Percentiles rank a stretch among this genome's conserved stretches.
phyloP scores from a whole-genome alignment of 768 basidiomycete species.

The Psilocybe tampanensis region DNA sequence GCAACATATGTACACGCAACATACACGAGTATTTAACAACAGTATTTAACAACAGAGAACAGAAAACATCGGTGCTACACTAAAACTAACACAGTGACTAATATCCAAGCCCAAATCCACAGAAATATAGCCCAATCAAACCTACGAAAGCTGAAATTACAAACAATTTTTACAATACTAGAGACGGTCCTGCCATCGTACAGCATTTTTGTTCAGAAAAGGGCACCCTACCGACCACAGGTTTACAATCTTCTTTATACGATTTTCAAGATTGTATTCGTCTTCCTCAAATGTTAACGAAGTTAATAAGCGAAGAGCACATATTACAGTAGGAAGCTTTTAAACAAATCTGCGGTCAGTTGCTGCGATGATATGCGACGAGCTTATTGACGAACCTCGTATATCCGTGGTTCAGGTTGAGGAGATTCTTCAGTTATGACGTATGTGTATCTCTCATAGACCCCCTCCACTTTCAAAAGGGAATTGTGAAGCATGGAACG shows the following conservation, averaged over 20 bases:
- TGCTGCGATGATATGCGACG: too few species aligned
- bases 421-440: conserved; percentile 11
- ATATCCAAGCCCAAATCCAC: too few species aligned
- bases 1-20: too few species aligned
- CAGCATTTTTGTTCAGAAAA: conserved; percentile 14
- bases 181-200: not conserved
- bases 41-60: too few species aligned
- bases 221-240: conserved; percentile 21
- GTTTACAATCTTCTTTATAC: conserved; percentile 19
- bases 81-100: too few species aligned
- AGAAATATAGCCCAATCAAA: not conserved
- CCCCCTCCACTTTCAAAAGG: conserved; percentile 22
- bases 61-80: too few species aligned
- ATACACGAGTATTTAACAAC: too few species aligned
- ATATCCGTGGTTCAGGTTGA: conserved; percentile 10
- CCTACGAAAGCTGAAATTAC: not conserved
- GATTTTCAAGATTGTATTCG: conserved; percentile 19
- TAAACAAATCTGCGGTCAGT: too few species aligned
- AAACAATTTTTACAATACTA: not conserved
- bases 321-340: conserved; percentile 30
- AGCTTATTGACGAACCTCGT: conserved; percentile 19
- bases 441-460: conserved; percentile 18
- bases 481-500: conserved; percentile 22
- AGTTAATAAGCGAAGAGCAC: conserved; percentile 18
- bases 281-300: conserved; percentile 23